Evolutionary conservation across 331 rosid species (phyloP).

Genomic region (Saraca asoca): DNA sequence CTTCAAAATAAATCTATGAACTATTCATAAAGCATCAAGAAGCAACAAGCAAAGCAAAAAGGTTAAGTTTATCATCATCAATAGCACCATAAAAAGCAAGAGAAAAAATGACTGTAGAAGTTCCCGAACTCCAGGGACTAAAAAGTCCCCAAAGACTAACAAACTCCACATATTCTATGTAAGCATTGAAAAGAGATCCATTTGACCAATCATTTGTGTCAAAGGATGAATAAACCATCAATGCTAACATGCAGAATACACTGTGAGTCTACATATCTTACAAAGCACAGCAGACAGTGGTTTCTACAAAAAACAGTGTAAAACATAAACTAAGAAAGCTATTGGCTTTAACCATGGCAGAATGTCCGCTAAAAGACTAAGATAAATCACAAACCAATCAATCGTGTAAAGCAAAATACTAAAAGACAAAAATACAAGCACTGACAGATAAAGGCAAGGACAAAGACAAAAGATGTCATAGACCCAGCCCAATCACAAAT

Average conservation of each 20-base stretch:
- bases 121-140: conserved; percentile 44
- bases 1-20: too few species aligned
- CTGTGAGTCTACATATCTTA: neutral
- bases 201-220: conserved; percentile 19
- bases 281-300: neutral
- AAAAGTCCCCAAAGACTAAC: conserved; percentile 25
- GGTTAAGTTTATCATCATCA: too few species aligned
- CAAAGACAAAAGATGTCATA: neutral
- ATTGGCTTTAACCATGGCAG: too few species aligned
- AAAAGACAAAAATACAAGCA: neutral
- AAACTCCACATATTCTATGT: conserved; percentile 28
- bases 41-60: too few species aligned
- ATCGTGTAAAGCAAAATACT: too few species aligned
- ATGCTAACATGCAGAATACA: neutral
- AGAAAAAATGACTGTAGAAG: conserved; percentile 22
- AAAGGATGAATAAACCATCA: neutral
- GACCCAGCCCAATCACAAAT: neutral
- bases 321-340: neutral
- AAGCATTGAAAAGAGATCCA: conserved; percentile 28
- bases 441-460: neutral
- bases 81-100: too few species aligned
- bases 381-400: neutral
- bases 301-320: neutral
- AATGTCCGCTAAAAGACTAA: neutral
- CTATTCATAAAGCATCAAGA: too few species aligned